Conservation (phyloP, 202 grass and related monocot species). For the Dendrocalamus latiflorus region DNA sequence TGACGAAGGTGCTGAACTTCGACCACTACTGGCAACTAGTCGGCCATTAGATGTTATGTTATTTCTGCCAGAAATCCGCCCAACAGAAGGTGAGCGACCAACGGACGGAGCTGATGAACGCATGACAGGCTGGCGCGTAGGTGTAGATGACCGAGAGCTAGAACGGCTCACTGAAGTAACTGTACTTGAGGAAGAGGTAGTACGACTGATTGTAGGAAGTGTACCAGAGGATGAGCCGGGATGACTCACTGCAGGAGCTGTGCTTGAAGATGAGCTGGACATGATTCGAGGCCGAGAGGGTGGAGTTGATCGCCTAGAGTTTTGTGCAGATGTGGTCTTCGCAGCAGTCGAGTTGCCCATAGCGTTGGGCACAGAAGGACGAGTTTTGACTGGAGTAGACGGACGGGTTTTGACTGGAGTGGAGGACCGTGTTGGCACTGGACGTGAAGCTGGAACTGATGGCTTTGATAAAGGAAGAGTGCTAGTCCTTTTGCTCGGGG, state of each 20-base stretch:
- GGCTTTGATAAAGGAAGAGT: slow-evolving; percentile 49
- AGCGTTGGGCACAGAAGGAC: slow-evolving; percentile 38
- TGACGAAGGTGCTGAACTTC: slow-evolving; percentile 60
- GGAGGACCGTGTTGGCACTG: slow-evolving; percentile 50
- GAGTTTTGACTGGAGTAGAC: slow-evolving; percentile 62
- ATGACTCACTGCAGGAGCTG: slow-evolving; percentile 34
- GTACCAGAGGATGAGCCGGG: slow-evolving; percentile 45
- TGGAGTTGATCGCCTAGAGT: slow-evolving; percentile 75
- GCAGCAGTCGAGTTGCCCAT: slow-evolving; percentile 17
- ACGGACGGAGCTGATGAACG: slow-evolving; percentile 38
- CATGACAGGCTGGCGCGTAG: slow-evolving; percentile 46
- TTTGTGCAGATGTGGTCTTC: slow-evolving; percentile 41
- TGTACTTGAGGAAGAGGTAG: slow-evolving; percentile 46
- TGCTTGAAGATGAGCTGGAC: slow-evolving; percentile 47
- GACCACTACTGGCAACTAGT: slow-evolving; percentile 37
- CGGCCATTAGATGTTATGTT: slow-evolving; percentile 42
- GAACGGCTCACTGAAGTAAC: slow-evolving; percentile 46
- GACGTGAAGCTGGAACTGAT: slow-evolving; percentile 42
- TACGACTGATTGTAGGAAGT: slow-evolving; percentile 35
- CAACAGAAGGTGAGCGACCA: slow-evolving; percentile 62
- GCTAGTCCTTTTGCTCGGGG: slow-evolving; percentile 48
- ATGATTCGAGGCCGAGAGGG: slow-evolving; percentile 40
- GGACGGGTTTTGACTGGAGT: slow-evolving; percentile 64
- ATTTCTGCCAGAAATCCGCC: slow-evolving; percentile 41
- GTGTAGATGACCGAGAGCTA: slow-evolving; percentile 70